Conservation (phyloP, 2,329 filamentous ascomycete species). For the Cladorrhinum sp. region DNA sequence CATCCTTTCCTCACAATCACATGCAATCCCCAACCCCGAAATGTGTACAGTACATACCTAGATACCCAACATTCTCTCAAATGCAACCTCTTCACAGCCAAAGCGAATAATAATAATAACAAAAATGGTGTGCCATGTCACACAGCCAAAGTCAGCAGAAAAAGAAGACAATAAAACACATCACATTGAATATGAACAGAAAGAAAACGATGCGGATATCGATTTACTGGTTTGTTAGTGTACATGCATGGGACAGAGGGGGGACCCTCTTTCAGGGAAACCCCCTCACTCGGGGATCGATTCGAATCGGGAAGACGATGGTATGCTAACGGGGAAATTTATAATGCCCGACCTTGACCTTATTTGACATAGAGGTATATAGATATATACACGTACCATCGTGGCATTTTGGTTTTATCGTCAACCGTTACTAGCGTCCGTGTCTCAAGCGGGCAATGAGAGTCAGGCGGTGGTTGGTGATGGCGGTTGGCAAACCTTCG, state of each 20-base stretch:
- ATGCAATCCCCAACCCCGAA: too few species aligned
- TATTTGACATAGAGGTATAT: background rate
- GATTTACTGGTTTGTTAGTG: too few species aligned
- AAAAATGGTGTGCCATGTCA: too few species aligned
- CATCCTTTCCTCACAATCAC: too few species aligned
- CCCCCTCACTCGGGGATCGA: background rate
- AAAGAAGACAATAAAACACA: background rate
- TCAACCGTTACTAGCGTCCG: background rate
- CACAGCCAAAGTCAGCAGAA: too few species aligned
- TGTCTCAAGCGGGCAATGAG: background rate
- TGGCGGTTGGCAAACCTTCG: background rate
- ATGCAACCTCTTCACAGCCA: background rate
- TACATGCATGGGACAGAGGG: too few species aligned
- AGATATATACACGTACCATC: background rate
- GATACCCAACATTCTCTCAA: background rate
- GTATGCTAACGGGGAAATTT: background rate
- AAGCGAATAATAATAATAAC: too few species aligned
- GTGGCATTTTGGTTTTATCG: background rate
- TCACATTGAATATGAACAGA: background rate
- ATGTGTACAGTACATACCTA: background rate
- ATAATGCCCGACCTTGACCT: background rate
- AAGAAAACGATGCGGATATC: too few species aligned
- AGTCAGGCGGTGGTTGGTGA: background rate
- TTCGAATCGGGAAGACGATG: background rate
- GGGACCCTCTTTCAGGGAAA: conserved; percentile 5